phyloP scores from a whole-genome alignment of 352 stramenopile genomes.

The Plasmopara muralis region DNA sequence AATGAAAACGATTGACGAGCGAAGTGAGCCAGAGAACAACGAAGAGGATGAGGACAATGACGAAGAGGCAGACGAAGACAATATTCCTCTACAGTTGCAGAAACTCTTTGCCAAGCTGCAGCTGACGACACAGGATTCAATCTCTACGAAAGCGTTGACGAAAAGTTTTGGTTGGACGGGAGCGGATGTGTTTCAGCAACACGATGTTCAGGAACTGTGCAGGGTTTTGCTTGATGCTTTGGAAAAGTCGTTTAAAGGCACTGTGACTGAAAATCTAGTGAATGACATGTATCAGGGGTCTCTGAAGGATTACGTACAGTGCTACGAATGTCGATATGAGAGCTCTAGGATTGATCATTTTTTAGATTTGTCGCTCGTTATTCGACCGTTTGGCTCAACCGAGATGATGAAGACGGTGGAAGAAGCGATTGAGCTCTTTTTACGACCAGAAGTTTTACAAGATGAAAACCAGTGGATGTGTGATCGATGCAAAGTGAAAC shows the following conservation, averaged over 20 bases:
- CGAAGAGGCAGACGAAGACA: slow-evolving; percentile 58
- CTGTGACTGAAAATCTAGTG: slow-evolving; percentile 79
- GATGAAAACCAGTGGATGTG: slow-evolving; percentile 89
- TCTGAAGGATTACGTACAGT: slow-evolving; percentile 88
- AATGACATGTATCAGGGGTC: slow-evolving; percentile 82
- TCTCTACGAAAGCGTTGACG: slow-evolving; percentile 80
- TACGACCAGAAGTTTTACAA: slow-evolving; percentile 81
- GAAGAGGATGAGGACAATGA: slow-evolving; percentile 25
- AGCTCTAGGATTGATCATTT: slow-evolving; percentile 84
- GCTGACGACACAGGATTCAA: slow-evolving; percentile 55
- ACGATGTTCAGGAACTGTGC: slow-evolving; percentile 89
- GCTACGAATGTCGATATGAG: slow-evolving; percentile 76
- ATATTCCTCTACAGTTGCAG: slow-evolving; percentile 87
- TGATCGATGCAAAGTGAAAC: slow-evolving; percentile 73
- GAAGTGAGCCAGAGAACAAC: slow-evolving; percentile 10
- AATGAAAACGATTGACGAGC: slow-evolving; percentile 1
- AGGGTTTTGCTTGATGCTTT: slow-evolving; percentile 89
- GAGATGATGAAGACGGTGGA: slow-evolving; percentile 81
- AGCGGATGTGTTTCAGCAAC: slow-evolving; percentile 85
- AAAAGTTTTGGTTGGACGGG: slow-evolving; percentile 91
- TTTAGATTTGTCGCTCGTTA: slow-evolving; percentile 86
- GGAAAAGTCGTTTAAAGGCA: slow-evolving; percentile 83
- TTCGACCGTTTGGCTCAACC: slow-evolving; percentile 80
- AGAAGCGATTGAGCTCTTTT: slow-evolving; percentile 84
- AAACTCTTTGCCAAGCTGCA: slow-evolving; percentile 89